Conservation (phyloP, 2,329 filamentous ascomycete genomes). For the Colletotrichum sp. region DNA sequence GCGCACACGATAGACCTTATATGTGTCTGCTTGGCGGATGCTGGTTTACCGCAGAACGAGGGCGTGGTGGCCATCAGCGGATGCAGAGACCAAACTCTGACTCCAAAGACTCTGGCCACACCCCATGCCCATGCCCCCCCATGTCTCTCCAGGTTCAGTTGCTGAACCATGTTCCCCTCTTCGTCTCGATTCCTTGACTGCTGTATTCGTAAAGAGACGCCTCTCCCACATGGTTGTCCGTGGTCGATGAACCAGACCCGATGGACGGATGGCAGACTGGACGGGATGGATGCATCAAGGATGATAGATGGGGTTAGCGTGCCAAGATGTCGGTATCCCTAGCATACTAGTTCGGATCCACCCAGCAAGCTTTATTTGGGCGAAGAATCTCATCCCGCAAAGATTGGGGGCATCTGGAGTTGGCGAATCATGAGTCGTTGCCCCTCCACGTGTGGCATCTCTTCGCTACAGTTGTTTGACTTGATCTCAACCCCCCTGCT, state of each 20-base stretch:
- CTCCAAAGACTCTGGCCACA: not conserved
- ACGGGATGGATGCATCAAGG: conserved; percentile 9
- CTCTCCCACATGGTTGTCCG: not conserved
- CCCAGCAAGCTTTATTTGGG: conserved; percentile 13
- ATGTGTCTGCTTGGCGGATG: conserved; percentile 8
- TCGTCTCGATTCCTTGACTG: not conserved
- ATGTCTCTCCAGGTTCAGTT: not conserved
- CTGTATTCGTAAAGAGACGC: not conserved
- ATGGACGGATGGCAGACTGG: not conserved
- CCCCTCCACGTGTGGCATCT: conserved; percentile 15
- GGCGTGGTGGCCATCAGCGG: not conserved
- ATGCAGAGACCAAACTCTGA: not conserved
- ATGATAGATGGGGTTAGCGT: not conserved
- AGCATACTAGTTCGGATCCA: not conserved
- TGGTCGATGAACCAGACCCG: not conserved
- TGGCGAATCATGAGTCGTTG: conserved; percentile 1
- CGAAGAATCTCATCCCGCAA: conserved; percentile 9
- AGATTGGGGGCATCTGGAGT: not conserved
- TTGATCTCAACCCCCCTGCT: not conserved
- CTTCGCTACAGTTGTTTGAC: conserved; percentile 1
- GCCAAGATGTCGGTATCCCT: conserved; percentile 23
- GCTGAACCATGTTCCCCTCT: not conserved
- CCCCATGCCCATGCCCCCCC: not conserved
- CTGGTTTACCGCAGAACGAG: not conserved
- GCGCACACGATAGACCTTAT: conserved; percentile 11